These are phyloP conservation scores for Pyrenochaeta sp. DNA, from an alignment of 2,329 filamentous ascomycete genomes.

Conservation along the genomic window DNA sequence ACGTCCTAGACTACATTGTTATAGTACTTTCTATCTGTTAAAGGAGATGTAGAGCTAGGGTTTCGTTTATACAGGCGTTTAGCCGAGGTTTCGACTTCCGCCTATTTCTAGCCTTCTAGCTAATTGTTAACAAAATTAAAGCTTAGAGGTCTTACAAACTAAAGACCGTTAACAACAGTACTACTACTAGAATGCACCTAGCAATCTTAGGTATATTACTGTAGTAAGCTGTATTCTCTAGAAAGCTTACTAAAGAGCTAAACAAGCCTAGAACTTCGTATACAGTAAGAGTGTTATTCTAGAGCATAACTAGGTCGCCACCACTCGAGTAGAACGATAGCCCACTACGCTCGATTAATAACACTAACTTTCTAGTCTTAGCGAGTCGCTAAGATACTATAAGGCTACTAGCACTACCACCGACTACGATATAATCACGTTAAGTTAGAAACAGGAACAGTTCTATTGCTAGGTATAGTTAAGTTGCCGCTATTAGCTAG, in stretches of 20 bases:
- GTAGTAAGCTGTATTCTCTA: constrained; percentile 47
- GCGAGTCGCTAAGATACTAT: constrained; percentile 47
- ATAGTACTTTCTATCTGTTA: constrained; percentile 26
- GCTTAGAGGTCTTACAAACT: constrained; percentile 24
- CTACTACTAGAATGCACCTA: constrained; percentile 49
- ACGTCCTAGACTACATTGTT: constrained; percentile 26
- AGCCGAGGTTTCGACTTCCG: constrained; percentile 23
- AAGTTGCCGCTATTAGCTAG: background rate
- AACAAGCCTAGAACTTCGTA: constrained; percentile 34
- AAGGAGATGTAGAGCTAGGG: constrained; percentile 25
- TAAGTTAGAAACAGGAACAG: constrained; percentile 26
- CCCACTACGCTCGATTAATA: constrained; percentile 50
- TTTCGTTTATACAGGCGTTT: constrained; percentile 26
- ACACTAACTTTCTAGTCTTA: constrained; percentile 47
- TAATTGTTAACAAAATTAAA: constrained; percentile 30
- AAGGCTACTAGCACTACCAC: constrained; percentile 49
- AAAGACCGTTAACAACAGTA: constrained; percentile 35
- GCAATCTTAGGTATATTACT: constrained; percentile 46
- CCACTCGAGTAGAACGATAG: constrained; percentile 44
- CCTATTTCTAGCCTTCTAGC: constrained; percentile 30
- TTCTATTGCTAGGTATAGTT: constrained; percentile 11
- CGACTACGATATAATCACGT: constrained; percentile 53
- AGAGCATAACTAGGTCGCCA: constrained; percentile 29
- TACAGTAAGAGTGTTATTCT: constrained; percentile 32
- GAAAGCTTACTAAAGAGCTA: constrained; percentile 21